phyloP scores from a whole-genome alignment of 305 asterid genomes.

The Fraxinus latifolia region DNA sequence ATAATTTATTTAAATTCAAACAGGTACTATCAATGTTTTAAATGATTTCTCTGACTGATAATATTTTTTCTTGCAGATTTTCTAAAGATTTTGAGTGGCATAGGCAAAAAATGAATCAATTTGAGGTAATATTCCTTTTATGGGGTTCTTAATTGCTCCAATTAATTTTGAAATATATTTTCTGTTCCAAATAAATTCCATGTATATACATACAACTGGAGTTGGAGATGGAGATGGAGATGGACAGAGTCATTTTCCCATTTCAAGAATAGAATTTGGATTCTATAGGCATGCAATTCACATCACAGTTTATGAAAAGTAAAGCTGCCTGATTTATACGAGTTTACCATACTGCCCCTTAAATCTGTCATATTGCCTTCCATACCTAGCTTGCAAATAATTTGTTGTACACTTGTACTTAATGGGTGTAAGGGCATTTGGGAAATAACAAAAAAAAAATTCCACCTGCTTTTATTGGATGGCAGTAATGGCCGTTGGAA shows the following conservation, averaged over 20 bases:
- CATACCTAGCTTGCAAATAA: background rate
- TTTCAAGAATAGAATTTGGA: background rate
- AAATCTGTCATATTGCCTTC: background rate
- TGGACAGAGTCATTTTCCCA: slow-evolving; percentile 2
- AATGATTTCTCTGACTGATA: slow-evolving; percentile 33
- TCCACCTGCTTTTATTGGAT: slow-evolving; percentile 29
- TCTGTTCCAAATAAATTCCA: slow-evolving; percentile 5
- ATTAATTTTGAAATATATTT: background rate
- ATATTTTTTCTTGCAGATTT: slow-evolving; percentile 46
- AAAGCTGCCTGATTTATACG: slow-evolving; percentile 26
- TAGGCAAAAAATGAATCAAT: slow-evolving; percentile 50
- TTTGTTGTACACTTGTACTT: background rate
- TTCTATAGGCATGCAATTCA: background rate
- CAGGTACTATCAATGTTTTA: slow-evolving; percentile 23
- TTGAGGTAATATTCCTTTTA: slow-evolving; percentile 37
- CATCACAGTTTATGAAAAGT: slow-evolving; percentile 19
- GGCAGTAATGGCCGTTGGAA: slow-evolving; percentile 24
- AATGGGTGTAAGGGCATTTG: slow-evolving; percentile 17
- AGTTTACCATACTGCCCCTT: slow-evolving; percentile 23
- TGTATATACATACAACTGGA: background rate
- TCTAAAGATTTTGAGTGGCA: slow-evolving; percentile 41
- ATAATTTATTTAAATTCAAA: background rate
- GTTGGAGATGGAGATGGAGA: background rate
- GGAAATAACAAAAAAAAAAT: slow-evolving; percentile 15
- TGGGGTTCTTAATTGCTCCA: background rate